Evolutionary conservation across 805 yeast species (phyloP).

Genomic region (Scheffersomyces ergatensis): DNA sequence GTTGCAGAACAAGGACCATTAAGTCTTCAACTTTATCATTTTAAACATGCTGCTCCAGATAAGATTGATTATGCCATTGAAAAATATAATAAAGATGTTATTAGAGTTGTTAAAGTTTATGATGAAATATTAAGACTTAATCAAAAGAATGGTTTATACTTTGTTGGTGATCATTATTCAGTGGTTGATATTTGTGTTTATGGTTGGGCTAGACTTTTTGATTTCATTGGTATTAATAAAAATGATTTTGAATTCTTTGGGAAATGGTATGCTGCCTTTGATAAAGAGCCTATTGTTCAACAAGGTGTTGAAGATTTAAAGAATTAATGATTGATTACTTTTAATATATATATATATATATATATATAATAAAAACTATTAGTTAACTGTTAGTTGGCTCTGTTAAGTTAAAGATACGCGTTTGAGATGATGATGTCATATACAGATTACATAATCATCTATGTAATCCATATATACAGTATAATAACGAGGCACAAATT

Average conservation of each 20-base stretch:
- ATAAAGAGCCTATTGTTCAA: constrained; percentile 3
- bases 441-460: no score
- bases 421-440: no score
- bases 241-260: constrained; percentile 35
- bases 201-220: constrained; percentile 38
- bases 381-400: no score
- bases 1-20: constrained; percentile 52
- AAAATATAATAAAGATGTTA: constrained; percentile 49
- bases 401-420: no score
- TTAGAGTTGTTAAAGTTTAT: constrained; percentile 51
- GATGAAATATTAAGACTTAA: constrained; percentile 49
- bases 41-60: constrained; percentile 42
- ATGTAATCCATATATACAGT: no score
- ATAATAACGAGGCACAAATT: no score
- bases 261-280: constrained; percentile 34
- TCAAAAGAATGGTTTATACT: constrained; percentile 41
- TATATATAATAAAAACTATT: no score
- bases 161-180: constrained; percentile 58
- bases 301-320: constrained; percentile 2
- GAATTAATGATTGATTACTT: neutral
- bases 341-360: no score
- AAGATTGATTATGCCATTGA: constrained; percentile 52
- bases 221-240: constrained; percentile 24
- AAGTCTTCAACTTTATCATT: constrained; percentile 60
- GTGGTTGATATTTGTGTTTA: constrained; percentile 55